Evolutionary conservation across 306 rosid genomes (phyloP), one percentile per base, ranked within the genome.

Genomic region (Malus fusca): DNA sequence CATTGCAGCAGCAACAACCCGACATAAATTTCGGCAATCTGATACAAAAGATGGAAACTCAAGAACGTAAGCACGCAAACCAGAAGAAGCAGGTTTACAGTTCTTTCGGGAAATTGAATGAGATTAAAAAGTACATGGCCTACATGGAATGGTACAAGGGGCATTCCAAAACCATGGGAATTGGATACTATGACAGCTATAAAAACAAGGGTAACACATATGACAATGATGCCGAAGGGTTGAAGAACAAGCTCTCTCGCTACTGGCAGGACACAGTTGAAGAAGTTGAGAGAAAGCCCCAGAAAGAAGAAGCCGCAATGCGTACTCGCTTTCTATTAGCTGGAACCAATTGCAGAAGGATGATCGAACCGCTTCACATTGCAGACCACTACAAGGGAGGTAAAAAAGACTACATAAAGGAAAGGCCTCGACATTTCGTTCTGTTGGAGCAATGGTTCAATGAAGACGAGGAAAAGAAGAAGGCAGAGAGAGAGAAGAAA

Each of bases 301-400:
- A 83, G 28, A 73, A 12, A 35, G 91, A 84, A 75, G 88, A 77
- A 0, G 79, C 79, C 0, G 1, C 58, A 1, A 71, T 89, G 8
- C 78, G 78, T 4, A 68, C 35, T 0, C 35, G 86, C 0, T 91
- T 86, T 88, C 88, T 93, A 42, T 69, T 2, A 3, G 87, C 46
- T 0, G 98, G 97, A 44, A 77, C 81, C 1, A 89, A 31, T 51
- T 91, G 82, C 28, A 75, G 89, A 75, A 88, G 84, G 79, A 88
- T 93, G 96, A 75, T 88, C 30, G 98, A 93, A 56, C 96, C 92
- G 1, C 82, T 89, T 17, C 63, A 43, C 25, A 91, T 93, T 2
- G 91, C 96, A 30, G 59, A 83, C 5, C 83, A 75, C 87, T 93
- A 88, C 66, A 40, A 2, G 1, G 62, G 72, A 0, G 78, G 81